Percentiles rank a stretch among this genome's conserved stretches.
Conservation (phyloP, 1,284 basidiomycete species). For the Malassezia vespertilionis region DNA sequence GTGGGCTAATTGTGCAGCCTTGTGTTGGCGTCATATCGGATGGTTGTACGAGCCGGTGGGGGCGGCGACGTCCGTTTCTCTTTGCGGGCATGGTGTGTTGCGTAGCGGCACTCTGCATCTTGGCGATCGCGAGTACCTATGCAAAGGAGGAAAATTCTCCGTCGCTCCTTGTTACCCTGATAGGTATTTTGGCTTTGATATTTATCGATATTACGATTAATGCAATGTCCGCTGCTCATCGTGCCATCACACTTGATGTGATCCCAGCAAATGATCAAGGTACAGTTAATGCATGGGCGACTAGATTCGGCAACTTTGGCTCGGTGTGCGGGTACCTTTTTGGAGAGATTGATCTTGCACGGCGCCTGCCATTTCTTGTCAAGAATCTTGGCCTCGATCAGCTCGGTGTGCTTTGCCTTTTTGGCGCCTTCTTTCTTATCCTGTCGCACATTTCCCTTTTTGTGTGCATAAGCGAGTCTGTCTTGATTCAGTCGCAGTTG, state of each 20-base stretch:
- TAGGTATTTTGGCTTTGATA: constrained; percentile 77
- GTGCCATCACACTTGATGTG: constrained; percentile 63
- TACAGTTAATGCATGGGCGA: constrained; percentile 86
- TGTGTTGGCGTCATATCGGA: constrained; percentile 38
- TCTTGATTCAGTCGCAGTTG: background rate
- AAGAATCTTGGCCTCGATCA: constrained; percentile 23
- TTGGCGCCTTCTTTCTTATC: constrained; percentile 23
- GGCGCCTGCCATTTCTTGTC: constrained; percentile 19
- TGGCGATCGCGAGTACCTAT: constrained; percentile 50
- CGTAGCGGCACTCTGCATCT: background rate
- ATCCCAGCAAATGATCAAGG: constrained; percentile 61
- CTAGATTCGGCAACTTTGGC: constrained; percentile 56
- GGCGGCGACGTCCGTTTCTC: constrained; percentile 47
- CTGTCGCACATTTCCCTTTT: constrained; percentile 26
- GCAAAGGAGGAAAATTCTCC: constrained; percentile 6
- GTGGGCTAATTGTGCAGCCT: constrained; percentile 47
- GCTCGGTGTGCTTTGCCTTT: constrained; percentile 24
- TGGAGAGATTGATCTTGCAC: constrained; percentile 35
- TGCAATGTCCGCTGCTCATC: constrained; percentile 66
- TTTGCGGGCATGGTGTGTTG: constrained; percentile 20
- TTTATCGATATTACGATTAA: constrained; percentile 88
- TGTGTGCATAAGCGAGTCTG: constrained; percentile 9
- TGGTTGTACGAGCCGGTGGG: constrained; percentile 42
- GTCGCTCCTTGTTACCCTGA: constrained; percentile 56
- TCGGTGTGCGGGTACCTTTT: constrained; percentile 38